Percentiles rank a stretch among this genome's conserved stretches.
Conservation (phyloP, 352 stramenopile species). For the Phytophthora boehmeriae region DNA sequence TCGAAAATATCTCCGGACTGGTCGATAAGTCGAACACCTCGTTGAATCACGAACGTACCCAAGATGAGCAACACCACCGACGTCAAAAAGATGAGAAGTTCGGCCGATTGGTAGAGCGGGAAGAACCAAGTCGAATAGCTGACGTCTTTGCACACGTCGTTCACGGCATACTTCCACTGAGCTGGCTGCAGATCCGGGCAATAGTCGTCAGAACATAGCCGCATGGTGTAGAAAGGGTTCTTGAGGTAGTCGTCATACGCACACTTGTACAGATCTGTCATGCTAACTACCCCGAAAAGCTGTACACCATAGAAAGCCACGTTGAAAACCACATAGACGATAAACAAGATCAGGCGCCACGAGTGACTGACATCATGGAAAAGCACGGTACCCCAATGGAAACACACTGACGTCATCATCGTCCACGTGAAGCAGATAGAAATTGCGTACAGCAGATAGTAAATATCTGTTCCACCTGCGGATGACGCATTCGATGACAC, state of each 20-base stretch:
- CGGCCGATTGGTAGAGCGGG: conserved; percentile 46
- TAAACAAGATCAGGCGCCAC: conserved; percentile 56
- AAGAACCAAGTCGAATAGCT: conserved; percentile 72
- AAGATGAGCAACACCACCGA: conserved; percentile 69
- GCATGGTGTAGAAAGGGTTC: conserved; percentile 76
- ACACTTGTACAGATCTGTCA: conserved; percentile 86
- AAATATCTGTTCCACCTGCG: conserved; percentile 62
- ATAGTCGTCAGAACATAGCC: conserved; percentile 74
- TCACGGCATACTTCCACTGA: conserved; percentile 78
- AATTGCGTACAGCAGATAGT: conserved; percentile 76
- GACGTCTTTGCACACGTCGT: conserved; percentile 72
- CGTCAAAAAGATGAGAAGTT: conserved; percentile 68
- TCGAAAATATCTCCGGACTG: conserved; percentile 79
- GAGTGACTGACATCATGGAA: conserved; percentile 68
- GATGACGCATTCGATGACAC: conserved; percentile 57
- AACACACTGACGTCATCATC: conserved; percentile 88
- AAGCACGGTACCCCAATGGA: conserved; percentile 83
- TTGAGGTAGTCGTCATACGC: conserved; percentile 89
- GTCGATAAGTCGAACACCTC: conserved; percentile 71
- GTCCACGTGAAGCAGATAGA: conserved; percentile 80
- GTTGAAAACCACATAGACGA: conserved; percentile 70
- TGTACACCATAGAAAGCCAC: conserved; percentile 65
- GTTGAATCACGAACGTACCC: conserved; percentile 70
- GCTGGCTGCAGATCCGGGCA: conserved; percentile 80
- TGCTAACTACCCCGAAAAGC: conserved; percentile 73